Evolutionary conservation across 176 grass and related monocot species (phyloP), one percentile per base, ranked within the genome.

Genomic region (Eragrostis curvula): DNA sequence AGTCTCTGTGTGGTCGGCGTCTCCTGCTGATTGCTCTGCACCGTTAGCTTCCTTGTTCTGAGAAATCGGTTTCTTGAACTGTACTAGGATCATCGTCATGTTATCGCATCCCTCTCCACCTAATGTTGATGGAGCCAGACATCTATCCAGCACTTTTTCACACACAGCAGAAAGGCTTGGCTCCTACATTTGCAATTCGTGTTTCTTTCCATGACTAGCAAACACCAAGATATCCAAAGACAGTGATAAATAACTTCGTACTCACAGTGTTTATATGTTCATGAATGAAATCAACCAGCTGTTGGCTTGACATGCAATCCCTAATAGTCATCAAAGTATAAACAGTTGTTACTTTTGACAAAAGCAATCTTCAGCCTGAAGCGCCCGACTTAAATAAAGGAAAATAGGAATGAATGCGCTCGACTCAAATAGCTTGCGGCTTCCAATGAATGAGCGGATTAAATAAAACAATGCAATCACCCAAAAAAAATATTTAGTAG

Each of bases 281-380:
- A 53, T 79, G 88, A 85, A 98, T 87, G 73, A 98, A 95, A 95
- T 93, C 96, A 30, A 98, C 96, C 39, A 98, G 68, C 64, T 91
- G 81, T 59, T 98, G 92, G 65, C 88, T 98, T 55, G 96, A 89
- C 96, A 98, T 93, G 79, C 90, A 94, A 85, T 98, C 96, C 92
- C 96, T 95, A 25, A 79, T 66, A 58, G 32, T 66, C 51, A 77
- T 69, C 68, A 70, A 21, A 78, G 36, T 32, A 46, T 23, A 41
- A 58, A 46, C 65, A 20, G 15, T 49, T 21, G 29, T 65, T 77
- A 81, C 53, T 40, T 70, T 25, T 47, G 30, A 71, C 12, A 18
- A 20, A 81, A 66, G 29, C 5, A 71, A 81, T 71, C 46, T 9
- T 76, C 32, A 45, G 25, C 18, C 45, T 65, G 46, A 23, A 55